phyloP scores from a whole-genome alignment of 148 eudicot species.

The Cornus florida region DNA sequence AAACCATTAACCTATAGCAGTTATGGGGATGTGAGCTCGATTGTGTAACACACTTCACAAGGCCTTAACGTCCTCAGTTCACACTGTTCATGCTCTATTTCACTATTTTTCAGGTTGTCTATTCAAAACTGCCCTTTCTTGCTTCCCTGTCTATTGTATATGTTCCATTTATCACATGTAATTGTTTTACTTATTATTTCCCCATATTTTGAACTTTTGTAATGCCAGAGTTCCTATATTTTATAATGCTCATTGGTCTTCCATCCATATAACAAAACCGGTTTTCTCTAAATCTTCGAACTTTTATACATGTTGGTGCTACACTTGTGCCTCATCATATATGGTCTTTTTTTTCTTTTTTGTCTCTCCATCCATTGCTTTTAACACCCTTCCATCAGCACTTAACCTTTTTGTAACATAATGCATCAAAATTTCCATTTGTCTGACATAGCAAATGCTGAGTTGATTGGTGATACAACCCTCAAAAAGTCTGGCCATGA shows the following conservation, averaged over 20 bases:
- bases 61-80: background rate
- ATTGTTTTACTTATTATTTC: background rate
- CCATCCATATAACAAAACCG: background rate
- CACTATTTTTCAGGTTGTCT: constrained; percentile 1
- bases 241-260: background rate
- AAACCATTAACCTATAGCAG: background rate
- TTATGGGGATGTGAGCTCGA: background rate
- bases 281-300: background rate
- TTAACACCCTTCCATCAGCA: background rate
- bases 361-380: background rate
- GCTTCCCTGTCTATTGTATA: background rate
- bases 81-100: background rate
- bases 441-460: background rate
- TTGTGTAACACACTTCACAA: background rate
- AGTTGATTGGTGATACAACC: background rate
- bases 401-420: background rate
- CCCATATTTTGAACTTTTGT: background rate
- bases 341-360: background rate
- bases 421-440: background rate
- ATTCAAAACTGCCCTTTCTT: background rate
- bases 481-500: background rate
- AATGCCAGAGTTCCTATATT: background rate
- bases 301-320: background rate
- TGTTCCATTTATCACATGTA: background rate
- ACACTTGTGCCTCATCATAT: too few relatives aligned